Percentiles rank a stretch among this genome's conserved stretches.
These are phyloP conservation scores for Picea abies DNA, from an alignment of 83 land plant species.

Conservation along the genomic window DNA sequence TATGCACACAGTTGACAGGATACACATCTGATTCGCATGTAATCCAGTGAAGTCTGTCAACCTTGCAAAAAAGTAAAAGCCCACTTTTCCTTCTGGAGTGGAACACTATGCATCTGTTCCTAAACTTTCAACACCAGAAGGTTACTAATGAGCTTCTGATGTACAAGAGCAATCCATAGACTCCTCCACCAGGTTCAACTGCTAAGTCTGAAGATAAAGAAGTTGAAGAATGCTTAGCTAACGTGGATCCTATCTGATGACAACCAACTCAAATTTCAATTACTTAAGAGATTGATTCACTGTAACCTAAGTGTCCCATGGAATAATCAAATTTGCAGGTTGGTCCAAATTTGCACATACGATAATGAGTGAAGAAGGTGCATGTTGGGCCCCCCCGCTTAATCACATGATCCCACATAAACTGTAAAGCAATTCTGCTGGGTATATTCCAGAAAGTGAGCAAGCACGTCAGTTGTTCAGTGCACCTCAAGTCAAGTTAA, in stretches of 20 bases:
- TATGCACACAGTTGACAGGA: slow-evolving; percentile 16
- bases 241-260: slow-evolving; percentile 43
- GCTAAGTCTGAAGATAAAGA: slow-evolving; percentile 46
- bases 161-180: slow-evolving; percentile 32
- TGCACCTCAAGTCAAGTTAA: too few relatives aligned
- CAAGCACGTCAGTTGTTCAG: too few relatives aligned
- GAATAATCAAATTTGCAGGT: slow-evolving; percentile 86
- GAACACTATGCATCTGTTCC: slow-evolving; percentile 37
- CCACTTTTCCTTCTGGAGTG: background rate
- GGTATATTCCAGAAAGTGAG: too few relatives aligned
- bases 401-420: background rate
- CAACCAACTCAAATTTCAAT: slow-evolving; percentile 46
- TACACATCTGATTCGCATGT: background rate
- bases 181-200: slow-evolving; percentile 38
- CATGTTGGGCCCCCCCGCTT: slow-evolving; percentile 71
- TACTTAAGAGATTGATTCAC: slow-evolving; percentile 31
- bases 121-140: slow-evolving; percentile 46
- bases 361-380: slow-evolving; percentile 70
- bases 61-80: slow-evolving; percentile 6
- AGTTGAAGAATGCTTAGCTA: slow-evolving; percentile 28
- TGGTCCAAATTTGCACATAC: slow-evolving; percentile 81
- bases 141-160: slow-evolving; percentile 42
- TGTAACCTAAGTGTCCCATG: slow-evolving; percentile 36
- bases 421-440: too few relatives aligned
- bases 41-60: slow-evolving; percentile 13